Base-by-base conservation (phyloP, 2,329 filamentous ascomycete species). In the Davidsoniella australis region DNA sequence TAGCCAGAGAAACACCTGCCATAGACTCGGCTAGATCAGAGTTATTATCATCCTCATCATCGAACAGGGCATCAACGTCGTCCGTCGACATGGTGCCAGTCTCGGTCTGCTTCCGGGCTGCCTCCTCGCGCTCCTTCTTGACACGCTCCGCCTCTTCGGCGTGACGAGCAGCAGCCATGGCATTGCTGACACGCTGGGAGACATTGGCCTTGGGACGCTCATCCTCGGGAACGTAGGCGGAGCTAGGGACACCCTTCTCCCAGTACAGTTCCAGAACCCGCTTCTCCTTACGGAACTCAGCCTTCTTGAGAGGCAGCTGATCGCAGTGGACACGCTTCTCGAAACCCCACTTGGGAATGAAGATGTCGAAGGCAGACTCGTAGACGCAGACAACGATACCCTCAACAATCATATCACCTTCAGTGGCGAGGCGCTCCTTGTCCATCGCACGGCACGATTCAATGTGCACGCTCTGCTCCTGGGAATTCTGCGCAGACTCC, bases 291-390 rank as follows among this genome's bases (percentile, higher is more conserved):
- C 93, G 80, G 67, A 91, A 98, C 63, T 98, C 91, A n/a, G 91
- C 91, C 73, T 98, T 98, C 76, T 96, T 89, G 57, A 98, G 70
- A 26, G 91, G 91, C 62, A 98, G 73, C 70, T 98, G 91, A 61
- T 98, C 91, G 62, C 91, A 98, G 67, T 98, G 91, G 47, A 98
- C 91, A 56, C 91, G 85, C 78, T 98, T 98, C 72, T 98, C 91
- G 57, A 98, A 96, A 56, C 91, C 91, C 71, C 87, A 98, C 62
- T 98, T 88, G 5, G 91, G 91, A 62, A 98, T 96, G 55, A 98
- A 75, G 41, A 98, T 86, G 63, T 98, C 91, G 62, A 98, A 98
- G 17, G 91, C 91, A 24, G 91, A 96, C 66, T 98, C 91, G 65
- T 98, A 98, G 29, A 98, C 91, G 61, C 86, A 94, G 50, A 98